Percentiles rank a stretch among this genome's conserved stretches.
Conservation (phyloP, 306 rosid species). For the Castanea mollissima region DNA sequence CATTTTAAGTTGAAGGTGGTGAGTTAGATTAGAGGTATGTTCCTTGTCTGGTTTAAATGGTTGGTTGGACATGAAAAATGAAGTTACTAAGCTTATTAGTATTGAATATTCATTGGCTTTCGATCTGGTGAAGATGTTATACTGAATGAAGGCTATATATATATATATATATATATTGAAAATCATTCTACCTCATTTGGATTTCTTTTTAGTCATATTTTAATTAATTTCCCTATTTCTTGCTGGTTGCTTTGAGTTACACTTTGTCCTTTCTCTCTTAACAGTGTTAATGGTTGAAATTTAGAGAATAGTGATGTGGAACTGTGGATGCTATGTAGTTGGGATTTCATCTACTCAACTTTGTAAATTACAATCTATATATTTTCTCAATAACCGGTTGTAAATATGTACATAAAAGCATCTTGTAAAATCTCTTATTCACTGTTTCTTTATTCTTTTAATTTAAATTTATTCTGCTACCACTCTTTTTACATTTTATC, state of each 20-base stretch:
- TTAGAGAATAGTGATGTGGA: too few relatives aligned
- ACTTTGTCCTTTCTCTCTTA: slow-evolving; percentile 7
- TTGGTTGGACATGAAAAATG: neutral
- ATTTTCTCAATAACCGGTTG: too few relatives aligned
- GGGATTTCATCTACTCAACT: too few relatives aligned
- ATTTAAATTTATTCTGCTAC: slow-evolving; percentile 25
- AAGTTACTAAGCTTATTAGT: slow-evolving; percentile 2
- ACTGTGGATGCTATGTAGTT: too few relatives aligned
- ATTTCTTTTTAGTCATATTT: neutral
- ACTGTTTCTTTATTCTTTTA: slow-evolving; percentile 17
- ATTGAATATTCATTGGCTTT: neutral
- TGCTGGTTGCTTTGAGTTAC: neutral
- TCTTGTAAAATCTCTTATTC: slow-evolving; percentile 8
- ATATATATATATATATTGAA: too few relatives aligned
- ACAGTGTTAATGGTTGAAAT: slow-evolving; percentile 45
- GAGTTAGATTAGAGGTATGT: slow-evolving; percentile 59
- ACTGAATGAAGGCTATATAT: too few relatives aligned
- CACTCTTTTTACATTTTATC: neutral
- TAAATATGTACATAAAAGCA: slow-evolving; percentile 52
- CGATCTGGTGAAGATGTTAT: neutral
- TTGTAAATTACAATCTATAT: too few relatives aligned
- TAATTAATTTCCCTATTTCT: neutral
- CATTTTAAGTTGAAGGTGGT: slow-evolving; percentile 50
- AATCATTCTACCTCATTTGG: neutral
- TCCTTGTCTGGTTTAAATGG: slow-evolving; percentile 1